Percentiles rank a stretch among this genome's conserved stretches.
Evolutionary conservation across 768 basidiomycete genomes (phyloP).

Genomic region (Cantharellus cinnabarinus): DNA sequence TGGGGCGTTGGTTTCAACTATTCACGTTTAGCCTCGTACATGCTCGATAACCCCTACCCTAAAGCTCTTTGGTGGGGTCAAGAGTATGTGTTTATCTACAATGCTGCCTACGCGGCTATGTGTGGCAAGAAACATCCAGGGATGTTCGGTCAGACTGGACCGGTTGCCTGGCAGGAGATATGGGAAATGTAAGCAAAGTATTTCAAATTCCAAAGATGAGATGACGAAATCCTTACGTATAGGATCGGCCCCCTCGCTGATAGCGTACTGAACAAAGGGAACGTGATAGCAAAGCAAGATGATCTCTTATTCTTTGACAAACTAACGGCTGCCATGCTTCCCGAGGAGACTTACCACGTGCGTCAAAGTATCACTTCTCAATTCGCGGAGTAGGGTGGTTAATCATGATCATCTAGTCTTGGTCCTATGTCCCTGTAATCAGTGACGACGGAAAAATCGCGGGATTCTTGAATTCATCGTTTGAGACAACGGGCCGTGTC

Average conservation of each 20-base stretch:
- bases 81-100: slow-evolving; percentile 10
- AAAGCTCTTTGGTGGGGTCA: slow-evolving; percentile 10
- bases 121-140: slow-evolving; percentile 11
- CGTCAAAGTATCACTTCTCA: not conserved
- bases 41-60: too few relatives aligned
- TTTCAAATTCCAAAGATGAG: not conserved
- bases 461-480: slow-evolving; percentile 10
- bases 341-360: slow-evolving; percentile 12
- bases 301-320: slow-evolving; percentile 12
- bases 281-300: slow-evolving; percentile 10
- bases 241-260: slow-evolving; percentile 9
- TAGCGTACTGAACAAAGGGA: slow-evolving; percentile 7
- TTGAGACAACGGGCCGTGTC: slow-evolving; percentile 12
- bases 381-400: not conserved
- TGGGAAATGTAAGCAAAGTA: slow-evolving; percentile 8
- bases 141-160: slow-evolving; percentile 11
- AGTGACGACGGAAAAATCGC: slow-evolving; percentile 9
- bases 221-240: not conserved
- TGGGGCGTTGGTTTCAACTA: too few relatives aligned
- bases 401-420: not conserved
- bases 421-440: slow-evolving; percentile 12
- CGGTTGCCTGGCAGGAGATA: slow-evolving; percentile 11
- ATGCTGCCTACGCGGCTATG: slow-evolving; percentile 13
- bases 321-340: slow-evolving; percentile 9
- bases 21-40: too few relatives aligned